Percentiles rank a stretch among this genome's conserved stretches.
These are phyloP conservation scores for Buddleja alternifolia DNA, from an alignment of 257 asterid genomes.

Conservation along the genomic window DNA sequence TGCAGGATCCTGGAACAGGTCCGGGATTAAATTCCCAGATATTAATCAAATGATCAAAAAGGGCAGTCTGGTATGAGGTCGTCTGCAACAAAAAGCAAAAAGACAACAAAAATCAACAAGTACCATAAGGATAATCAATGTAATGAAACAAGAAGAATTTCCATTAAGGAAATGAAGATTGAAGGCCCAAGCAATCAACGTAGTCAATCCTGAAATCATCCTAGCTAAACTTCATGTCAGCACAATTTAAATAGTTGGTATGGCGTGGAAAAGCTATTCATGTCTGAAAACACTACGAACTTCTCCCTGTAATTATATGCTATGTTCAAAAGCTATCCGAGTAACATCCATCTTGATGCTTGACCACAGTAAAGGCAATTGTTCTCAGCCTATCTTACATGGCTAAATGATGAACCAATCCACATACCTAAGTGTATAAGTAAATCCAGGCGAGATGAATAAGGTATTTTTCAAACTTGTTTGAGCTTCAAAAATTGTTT, in stretches of 20 bases:
- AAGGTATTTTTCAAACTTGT: too few relatives aligned
- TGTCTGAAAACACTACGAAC: background rate
- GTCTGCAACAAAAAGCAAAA: slow-evolving; percentile 54
- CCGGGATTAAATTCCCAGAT: slow-evolving; percentile 95
- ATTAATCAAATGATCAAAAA: slow-evolving; percentile 93
- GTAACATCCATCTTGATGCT: background rate
- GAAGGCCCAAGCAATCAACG: background rate
- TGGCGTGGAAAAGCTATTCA: background rate
- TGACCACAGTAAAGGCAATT: background rate
- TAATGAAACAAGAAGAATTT: background rate
- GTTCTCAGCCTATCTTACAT: background rate
- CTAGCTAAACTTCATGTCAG: background rate
- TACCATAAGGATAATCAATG: background rate
- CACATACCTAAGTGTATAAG: too few relatives aligned
- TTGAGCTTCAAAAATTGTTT: too few relatives aligned
- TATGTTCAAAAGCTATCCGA: background rate
- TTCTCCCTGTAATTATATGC: background rate
- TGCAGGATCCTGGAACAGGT: slow-evolving; percentile 83
- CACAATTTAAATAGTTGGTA: too few relatives aligned
- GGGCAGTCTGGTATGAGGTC: slow-evolving; percentile 67
- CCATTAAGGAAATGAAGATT: background rate
- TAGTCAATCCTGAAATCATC: background rate
- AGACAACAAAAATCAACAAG: slow-evolving; percentile 22
- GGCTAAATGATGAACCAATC: too few relatives aligned
- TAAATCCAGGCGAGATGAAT: too few relatives aligned